Conservation (phyloP, 2,329 filamentous ascomycete species). For the Fusarium sp. region DNA sequence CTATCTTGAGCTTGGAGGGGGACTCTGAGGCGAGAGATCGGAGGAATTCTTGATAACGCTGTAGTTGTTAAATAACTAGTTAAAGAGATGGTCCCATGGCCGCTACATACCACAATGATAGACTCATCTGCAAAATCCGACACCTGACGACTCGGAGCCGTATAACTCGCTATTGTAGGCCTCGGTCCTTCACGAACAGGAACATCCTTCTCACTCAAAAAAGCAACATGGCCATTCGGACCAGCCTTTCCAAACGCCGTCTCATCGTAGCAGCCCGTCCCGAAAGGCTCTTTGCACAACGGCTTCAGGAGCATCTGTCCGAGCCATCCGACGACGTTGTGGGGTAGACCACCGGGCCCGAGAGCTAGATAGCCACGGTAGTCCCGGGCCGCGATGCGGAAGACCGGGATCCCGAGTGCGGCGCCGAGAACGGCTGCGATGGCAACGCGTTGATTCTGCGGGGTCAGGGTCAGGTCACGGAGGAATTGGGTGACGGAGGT, state of each 20-base stretch:
- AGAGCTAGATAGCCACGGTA: slow-evolving; percentile 35
- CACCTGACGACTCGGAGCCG: slow-evolving; percentile 36
- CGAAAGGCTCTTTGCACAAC: slow-evolving; percentile 26
- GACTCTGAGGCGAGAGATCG: slow-evolving; percentile 25
- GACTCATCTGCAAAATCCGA: slow-evolving; percentile 11
- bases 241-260: slow-evolving; percentile 8
- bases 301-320: slow-evolving; percentile 29
- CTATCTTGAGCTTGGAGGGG: slow-evolving; percentile 30
- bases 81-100: accelerated
- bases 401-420: slow-evolving; percentile 18
- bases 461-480: not conserved
- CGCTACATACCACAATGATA: slow-evolving; percentile 5
- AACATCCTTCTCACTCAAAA: slow-evolving; percentile 28
- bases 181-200: slow-evolving; percentile 25
- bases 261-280: slow-evolving; percentile 22
- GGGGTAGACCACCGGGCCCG: slow-evolving; percentile 24
- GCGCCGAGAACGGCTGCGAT: slow-evolving; percentile 7
- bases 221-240: slow-evolving; percentile 21
- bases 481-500: slow-evolving; percentile 8
- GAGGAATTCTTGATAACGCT: slow-evolving; percentile 35
- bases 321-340: slow-evolving; percentile 35
- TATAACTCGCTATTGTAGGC: slow-evolving; percentile 28
- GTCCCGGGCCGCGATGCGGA: slow-evolving; percentile 21
- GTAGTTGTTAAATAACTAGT: not conserved
- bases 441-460: slow-evolving; percentile 10